Conservation (phyloP, 345 rosid genomes). For the Syzygium jambos region DNA sequence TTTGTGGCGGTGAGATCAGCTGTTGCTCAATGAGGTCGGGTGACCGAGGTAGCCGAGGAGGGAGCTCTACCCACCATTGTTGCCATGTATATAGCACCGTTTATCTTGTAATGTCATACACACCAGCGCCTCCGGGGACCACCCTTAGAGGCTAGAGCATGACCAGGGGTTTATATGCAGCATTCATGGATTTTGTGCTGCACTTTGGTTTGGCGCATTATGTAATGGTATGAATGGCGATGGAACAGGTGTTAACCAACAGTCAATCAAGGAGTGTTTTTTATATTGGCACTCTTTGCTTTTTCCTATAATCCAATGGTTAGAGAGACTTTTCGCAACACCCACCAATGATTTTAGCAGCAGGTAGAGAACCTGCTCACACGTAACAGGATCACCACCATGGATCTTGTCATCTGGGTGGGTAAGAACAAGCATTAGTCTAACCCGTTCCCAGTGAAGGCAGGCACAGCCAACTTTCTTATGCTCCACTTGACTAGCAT, state of each 20-base stretch:
- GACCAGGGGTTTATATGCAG: neutral
- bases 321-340: neutral
- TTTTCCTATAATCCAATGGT: neutral
- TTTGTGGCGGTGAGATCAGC: constrained; percentile 62
- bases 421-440: neutral
- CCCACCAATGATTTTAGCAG: neutral
- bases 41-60: constrained; percentile 12
- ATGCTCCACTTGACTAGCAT: neutral
- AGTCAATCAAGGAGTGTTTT: neutral
- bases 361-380: neutral
- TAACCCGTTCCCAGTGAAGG: neutral
- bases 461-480: neutral
- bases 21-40: constrained; percentile 20
- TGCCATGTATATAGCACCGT: constrained; percentile 59
- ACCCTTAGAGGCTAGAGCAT: neutral
- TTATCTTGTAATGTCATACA: constrained; percentile 25
- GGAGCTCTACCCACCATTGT: constrained; percentile 7
- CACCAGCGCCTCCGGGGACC: neutral
- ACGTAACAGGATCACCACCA: neutral
- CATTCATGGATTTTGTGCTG: neutral
- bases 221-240: neutral
- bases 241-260: neutral
- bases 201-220: neutral
- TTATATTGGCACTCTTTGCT: neutral
- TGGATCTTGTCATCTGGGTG: neutral